Conservation (phyloP, 164 flowering plant genomes). For the Magnolia sinica region DNA sequence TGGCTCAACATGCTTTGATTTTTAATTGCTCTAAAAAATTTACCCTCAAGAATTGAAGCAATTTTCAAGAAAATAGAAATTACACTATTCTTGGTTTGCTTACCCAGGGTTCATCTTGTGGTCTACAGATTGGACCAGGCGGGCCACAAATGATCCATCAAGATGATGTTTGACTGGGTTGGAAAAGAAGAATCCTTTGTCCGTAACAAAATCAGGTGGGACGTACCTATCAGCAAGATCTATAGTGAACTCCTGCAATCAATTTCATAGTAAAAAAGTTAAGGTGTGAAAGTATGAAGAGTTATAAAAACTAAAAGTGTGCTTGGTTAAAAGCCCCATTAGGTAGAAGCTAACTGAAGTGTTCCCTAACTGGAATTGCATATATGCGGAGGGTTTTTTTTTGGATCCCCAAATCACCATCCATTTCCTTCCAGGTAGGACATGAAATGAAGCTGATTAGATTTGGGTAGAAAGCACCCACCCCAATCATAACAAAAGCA, state of each 20-base stretch:
- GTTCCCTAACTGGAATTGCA: too few species aligned
- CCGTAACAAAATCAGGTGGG: conserved; percentile 52
- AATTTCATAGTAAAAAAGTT: neutral
- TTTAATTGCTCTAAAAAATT: too few species aligned
- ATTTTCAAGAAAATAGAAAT: too few species aligned
- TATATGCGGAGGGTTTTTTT: too few species aligned
- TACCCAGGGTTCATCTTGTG: neutral
- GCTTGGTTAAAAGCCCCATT: neutral
- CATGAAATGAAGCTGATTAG: too few species aligned
- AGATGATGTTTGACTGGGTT: conserved; percentile 73
- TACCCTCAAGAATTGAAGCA: too few species aligned
- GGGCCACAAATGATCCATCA: conserved; percentile 97
- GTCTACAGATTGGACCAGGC: conserved; percentile 37
- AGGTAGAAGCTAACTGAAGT: neutral
- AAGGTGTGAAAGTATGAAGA: neutral
- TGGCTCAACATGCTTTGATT: too few species aligned
- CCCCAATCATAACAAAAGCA: too few species aligned
- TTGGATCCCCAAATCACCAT: too few species aligned
- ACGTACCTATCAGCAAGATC: conserved; percentile 64
- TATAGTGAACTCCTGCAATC: conserved; percentile 62
- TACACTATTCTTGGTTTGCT: neutral
- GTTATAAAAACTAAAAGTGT: neutral
- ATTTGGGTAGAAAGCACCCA: too few species aligned
- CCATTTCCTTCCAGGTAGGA: too few species aligned
- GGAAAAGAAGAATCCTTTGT: conserved; percentile 66